Evolutionary conservation across 306 rosid species (phyloP), one percentile per base, ranked within the genome.

Genomic region (Castanopsis chinensis): DNA sequence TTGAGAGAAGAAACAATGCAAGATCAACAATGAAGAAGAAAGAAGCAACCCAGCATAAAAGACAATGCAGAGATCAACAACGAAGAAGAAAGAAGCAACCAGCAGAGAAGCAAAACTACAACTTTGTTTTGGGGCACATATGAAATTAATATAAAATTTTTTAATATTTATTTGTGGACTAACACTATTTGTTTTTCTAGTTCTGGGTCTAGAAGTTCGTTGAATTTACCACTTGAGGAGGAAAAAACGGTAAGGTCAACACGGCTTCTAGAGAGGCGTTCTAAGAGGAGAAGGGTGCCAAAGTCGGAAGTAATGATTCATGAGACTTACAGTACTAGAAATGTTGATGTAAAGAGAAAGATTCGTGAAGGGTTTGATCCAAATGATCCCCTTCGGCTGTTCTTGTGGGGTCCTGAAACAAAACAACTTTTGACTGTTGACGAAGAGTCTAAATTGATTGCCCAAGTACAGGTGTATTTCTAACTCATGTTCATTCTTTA

Each of bases 401-500:
- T 91, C 89, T 82, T 92, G 81, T 80, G 90, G 87, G 92, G 88
- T 77, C 91, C 97, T 58, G 97, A 91, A 87, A 81, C 97, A 80
- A 94, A 76, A 83, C 92, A 90, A 79, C 93, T 91, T 76, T 90
- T 94, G 90, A 88, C 93, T 69, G 60, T 41, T 58, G 79, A 92
- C 85, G 99, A 94, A 84, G 99, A 94, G 85, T 72, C 90, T 56
- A 82, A 83, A 79, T 81, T 91, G 89, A 81, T 92, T 80, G 81
- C 76, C 69, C 88, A 77, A 79, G 83, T 94, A 80, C 95, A 94
- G 97, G 99, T 94, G 74, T 32, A 19, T 49, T 79, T 82, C 63
- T 37, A 35, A 77, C 80, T 73, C 76, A 27, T 70, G 58, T 58
- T 32, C 49, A 57, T 76, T 69, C 52, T 81, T 55, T 7, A 77